Evolutionary conservation across 208 protist genomes (phyloP).

Genomic region (Angomonas deanei): DNA sequence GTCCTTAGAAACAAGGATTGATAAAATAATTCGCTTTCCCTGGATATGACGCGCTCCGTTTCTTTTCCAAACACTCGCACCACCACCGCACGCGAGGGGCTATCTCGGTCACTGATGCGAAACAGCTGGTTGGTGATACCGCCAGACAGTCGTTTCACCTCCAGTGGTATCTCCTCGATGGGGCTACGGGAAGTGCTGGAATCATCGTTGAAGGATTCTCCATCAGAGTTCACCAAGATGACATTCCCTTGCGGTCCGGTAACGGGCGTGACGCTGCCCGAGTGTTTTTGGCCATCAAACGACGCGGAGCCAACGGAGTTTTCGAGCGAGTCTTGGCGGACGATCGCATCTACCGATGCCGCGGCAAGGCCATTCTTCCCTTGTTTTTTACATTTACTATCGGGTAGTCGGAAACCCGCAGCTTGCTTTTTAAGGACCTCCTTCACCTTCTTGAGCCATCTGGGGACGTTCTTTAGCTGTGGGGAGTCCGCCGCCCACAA

Average conservation of each 20-base stretch:
- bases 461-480: conserved; percentile 18
- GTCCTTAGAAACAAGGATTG: conserved; percentile 82
- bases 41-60: conserved; percentile 83
- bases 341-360: conserved; percentile 33
- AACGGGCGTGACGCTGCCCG: conserved; percentile 5
- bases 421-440: conserved; percentile 15
- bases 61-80: conserved; percentile 87
- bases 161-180: conserved; percentile 23
- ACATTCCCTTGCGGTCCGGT: conserved; percentile 29
- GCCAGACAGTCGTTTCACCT: conserved; percentile 62
- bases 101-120: conserved; percentile 58
- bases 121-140: conserved; percentile 90
- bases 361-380: conserved; percentile 22
- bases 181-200: neutral
- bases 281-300: neutral
- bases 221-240: conserved; percentile 29
- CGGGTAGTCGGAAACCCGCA: neutral
- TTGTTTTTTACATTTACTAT: conserved; percentile 23
- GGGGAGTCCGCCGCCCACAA: conserved; percentile 34
- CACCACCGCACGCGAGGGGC: conserved; percentile 52
- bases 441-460: conserved; percentile 31
- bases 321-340: conserved; percentile 5
- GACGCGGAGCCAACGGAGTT: neutral
- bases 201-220: conserved; percentile 20
- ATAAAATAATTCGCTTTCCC: conserved; percentile 87